Evolutionary conservation across 176 grass and related monocot genomes (phyloP).

Genomic region (Saccharum officinarum): DNA sequence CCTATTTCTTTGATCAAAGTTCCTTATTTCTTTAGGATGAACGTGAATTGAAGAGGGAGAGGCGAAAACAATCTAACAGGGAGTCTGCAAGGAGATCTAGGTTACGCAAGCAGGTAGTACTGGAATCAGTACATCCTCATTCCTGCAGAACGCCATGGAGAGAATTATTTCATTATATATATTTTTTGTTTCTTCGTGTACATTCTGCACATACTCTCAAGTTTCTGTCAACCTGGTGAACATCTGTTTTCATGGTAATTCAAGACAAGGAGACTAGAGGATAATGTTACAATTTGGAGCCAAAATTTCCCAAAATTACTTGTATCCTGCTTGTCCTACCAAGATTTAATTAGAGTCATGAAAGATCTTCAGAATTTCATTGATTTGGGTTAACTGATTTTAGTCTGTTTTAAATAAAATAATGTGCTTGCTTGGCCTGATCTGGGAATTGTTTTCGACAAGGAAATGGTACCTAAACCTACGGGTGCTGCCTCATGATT

Average conservation of each 20-base stretch:
- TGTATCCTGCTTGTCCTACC: not conserved
- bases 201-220: not conserved
- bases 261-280: not conserved
- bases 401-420: not conserved
- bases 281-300: not conserved
- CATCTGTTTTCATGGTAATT: not conserved
- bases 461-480: not conserved
- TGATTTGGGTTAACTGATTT: not conserved
- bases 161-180: not conserved
- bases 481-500: not conserved
- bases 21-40: conserved; percentile 66
- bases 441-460: not conserved
- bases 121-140: conserved; percentile 28
- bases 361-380: not conserved
- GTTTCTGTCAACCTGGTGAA: not conserved
- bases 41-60: conserved; percentile 84
- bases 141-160: not conserved
- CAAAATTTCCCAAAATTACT: not conserved
- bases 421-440: not conserved
- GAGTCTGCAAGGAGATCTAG: conserved; percentile 95
- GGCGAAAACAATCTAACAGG: conserved; percentile 92
- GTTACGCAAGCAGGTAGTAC: conserved; percentile 81
- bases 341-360: not conserved
- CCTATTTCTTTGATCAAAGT: conserved; percentile 10
- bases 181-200: not conserved